Base-by-base conservation (phyloP, 2,329 filamentous ascomycete species). In the Calonectria hawksworthii region DNA sequence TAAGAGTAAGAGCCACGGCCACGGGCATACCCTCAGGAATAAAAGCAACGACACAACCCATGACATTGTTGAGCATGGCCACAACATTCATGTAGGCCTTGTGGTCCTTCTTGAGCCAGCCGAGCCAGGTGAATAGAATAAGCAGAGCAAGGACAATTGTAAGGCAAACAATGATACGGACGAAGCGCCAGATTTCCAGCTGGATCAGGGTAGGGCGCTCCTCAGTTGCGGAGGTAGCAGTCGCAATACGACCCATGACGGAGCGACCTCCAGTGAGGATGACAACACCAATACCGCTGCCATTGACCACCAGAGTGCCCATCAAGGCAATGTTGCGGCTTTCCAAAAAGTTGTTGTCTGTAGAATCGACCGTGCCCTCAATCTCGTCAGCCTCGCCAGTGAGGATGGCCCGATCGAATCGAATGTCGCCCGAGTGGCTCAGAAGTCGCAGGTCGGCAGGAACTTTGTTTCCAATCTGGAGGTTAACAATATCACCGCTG, bases 401-500 rank as follows among this genome's bases (percentile, higher is more conserved):
- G 30, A 88, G 81, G 28, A 87, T 82, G 1, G 85, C 82, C 2
- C 86, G 80, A 44, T 88, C 86, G 70, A 88, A 87, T 1, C 85
- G 84, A 51, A 87, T 82, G 32, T 87, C 86, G 0, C 85, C 86
- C 10, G 86, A 87, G 71, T 85, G 84, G 9, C 78, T 81, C 3
- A 87, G 73, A 38, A 88, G 81, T n/a, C 88, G 85, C 34, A 89
- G 74, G 76, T 89, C 88, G 7, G 87, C 88, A 0, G 88, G 87
- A 6, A 89, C 86, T 10, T 88, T 88, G 79, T 89, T 86, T 6
- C 88, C 88, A 2, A 87, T 86, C 67, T 85, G 83, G 14, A 89
- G 80, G 13, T 87, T 84, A 9, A 89, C 84, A 28, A 89, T 80
- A 71, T 89, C 88, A 11, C 88, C 88, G 26, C 84, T 84, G 7